phyloP scores from a whole-genome alignment of 192 early-diverging fungal species.

The Backusella morwellensis region DNA sequence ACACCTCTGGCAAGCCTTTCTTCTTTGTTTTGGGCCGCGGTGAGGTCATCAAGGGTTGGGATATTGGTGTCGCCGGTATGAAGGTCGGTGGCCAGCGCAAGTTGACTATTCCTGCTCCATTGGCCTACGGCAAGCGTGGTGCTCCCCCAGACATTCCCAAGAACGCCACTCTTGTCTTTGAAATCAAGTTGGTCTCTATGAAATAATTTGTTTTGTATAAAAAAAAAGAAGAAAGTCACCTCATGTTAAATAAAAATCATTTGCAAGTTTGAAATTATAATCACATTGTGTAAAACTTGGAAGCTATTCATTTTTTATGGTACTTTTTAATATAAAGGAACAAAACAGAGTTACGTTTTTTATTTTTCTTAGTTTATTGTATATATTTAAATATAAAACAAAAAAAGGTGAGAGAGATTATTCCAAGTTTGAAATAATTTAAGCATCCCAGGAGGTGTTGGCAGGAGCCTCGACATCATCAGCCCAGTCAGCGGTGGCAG shows the following conservation, averaged over 20 bases:
- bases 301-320: not conserved
- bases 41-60: conserved; percentile 98
- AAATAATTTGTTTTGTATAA: conserved; percentile 15
- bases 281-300: too few species aligned
- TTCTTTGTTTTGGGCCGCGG: conserved; percentile 82
- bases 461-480: conserved; percentile 31
- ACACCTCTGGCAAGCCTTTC: conserved; percentile 89
- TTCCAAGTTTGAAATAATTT: conserved; percentile 16
- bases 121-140: conserved; percentile 72
- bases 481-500: conserved; percentile 33
- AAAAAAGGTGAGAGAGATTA: not conserved
- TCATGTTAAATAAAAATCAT: conserved; percentile 11
- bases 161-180: conserved; percentile 86
- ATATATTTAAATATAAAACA: conserved; percentile 2
- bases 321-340: not conserved
- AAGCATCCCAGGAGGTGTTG: conserved; percentile 32
- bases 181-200: conserved; percentile 27
- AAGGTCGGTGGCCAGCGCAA: conserved; percentile 88
- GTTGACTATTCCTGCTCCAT: conserved; percentile 82
- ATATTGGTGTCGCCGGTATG: conserved; percentile 89
- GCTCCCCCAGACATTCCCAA: conserved; percentile 92
- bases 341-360: not conserved
- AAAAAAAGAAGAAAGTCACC: not conserved
- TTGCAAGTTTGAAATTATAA: not conserved
- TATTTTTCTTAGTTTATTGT: not conserved